Base-by-base conservation (phyloP, 2,329 filamentous ascomycete species). In the Trichoderma aggressivum region DNA sequence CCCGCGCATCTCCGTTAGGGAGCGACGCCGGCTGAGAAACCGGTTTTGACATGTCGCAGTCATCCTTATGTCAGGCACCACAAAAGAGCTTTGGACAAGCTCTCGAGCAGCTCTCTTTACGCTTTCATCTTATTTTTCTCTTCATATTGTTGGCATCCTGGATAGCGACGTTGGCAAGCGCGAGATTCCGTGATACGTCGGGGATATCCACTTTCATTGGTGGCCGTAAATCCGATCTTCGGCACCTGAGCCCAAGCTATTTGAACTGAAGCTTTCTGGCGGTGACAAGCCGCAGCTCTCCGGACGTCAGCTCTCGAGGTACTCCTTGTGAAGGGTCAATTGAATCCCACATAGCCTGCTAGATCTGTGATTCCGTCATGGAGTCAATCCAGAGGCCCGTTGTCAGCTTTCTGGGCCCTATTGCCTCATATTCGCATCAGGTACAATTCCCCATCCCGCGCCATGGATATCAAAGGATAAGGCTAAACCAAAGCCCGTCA, bases 391-490 rank as follows among this genome's bases (percentile, higher is more conserved):
- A 73, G 59, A 83, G 83, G 74, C 83, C 83, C 16, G 75, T 82
- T 39, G 85, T 86, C 71, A 83, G 83, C 75, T 86, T 85, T 76
- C 77, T 86, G n/a, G 85, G 85, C 24, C 85, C 85, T 34, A 76
- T 80, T 59, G 82, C 84, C 18, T 86, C 85, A 64, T 86, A 86
- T 76, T 84, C 85, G 56, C 84, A 86, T 72, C 85, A 86, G 82
- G 85, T 86, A 80, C 74, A 56, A 50, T 59, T 63, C 66, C 56
- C 59, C 70, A 32, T 59, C 47, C 61, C 10, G 59, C 61, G 47
- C 26, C 7, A 4, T n/a, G n/a, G n/a, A n/a, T 39, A 62, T 6
- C 28, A 39, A 32, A 7, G 7, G 12, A 30, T 8, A 21, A 47
- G 6, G 10, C 32, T 39, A 34, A 34, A 61, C 55, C 32, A 34